Conservation (phyloP, 2,329 filamentous ascomycete species). For the Amauroascus verrucosus region DNA sequence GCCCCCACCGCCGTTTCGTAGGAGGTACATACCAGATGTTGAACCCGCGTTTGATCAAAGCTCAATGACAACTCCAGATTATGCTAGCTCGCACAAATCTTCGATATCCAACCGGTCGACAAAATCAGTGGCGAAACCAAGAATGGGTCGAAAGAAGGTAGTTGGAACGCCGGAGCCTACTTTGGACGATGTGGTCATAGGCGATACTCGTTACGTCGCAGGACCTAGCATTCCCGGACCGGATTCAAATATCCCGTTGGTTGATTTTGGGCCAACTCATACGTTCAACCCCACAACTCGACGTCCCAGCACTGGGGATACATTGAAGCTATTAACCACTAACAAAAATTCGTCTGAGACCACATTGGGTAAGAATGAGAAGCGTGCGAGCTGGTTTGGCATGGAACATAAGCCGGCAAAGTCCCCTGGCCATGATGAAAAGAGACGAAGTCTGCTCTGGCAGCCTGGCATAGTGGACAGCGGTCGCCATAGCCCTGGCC, state of each 20-base stretch:
- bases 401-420: constrained; percentile 27
- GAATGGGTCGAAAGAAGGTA: constrained; percentile 70
- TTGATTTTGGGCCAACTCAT: constrained; percentile 80
- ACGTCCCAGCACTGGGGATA: constrained; percentile 48
- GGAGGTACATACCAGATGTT: constrained; percentile 5
- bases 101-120: constrained; percentile 34
- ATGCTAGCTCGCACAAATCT: constrained; percentile 60
- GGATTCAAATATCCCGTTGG: constrained; percentile 54
- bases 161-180: constrained; percentile 50
- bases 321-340: constrained; percentile 33
- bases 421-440: constrained; percentile 40
- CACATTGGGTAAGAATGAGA: constrained; percentile 24
- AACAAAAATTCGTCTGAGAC: constrained; percentile 27
- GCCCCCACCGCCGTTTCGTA: constrained; percentile 5
- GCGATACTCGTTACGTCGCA: constrained; percentile 38
- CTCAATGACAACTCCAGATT: constrained; percentile 61
- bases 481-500: constrained; percentile 39
- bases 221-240: constrained; percentile 19
- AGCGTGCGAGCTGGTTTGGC: constrained; percentile 12
- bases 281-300: constrained; percentile 51
- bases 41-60: constrained; percentile 47
- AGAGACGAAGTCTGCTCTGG: constrained; percentile 63
- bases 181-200: constrained; percentile 37
- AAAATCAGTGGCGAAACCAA: constrained; percentile 46
- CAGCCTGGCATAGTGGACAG: constrained; percentile 53